Evolutionary conservation across 768 basidiomycete species (phyloP).

Genomic region (Rhodotorula toruloides): DNA sequence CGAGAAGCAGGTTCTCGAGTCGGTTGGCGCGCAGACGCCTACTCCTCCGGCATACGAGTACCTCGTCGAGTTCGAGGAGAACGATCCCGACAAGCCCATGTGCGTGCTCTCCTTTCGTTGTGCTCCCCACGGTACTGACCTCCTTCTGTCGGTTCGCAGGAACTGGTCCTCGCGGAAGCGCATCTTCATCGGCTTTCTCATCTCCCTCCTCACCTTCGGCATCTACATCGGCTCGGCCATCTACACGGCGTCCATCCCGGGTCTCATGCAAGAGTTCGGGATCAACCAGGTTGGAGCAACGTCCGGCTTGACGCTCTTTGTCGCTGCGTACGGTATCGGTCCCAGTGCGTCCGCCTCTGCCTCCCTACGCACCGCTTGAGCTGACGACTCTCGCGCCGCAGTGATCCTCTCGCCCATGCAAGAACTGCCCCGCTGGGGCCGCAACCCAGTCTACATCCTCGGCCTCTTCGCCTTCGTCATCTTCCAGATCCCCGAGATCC

Average conservation of each 20-base stretch:
- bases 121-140: neutral
- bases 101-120: neutral
- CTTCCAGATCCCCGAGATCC: constrained; percentile 45
- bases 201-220: constrained; percentile 20
- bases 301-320: constrained; percentile 47
- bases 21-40: no score
- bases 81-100: constrained; percentile 22
- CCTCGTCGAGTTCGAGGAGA: constrained; percentile 18
- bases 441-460: constrained; percentile 47
- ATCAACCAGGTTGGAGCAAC: constrained; percentile 35
- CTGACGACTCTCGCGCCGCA: neutral
- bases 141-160: neutral
- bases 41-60: constrained; percentile 5
- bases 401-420: constrained; percentile 42
- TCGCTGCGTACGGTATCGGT: constrained; percentile 47
- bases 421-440: constrained; percentile 48
- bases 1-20: no score
- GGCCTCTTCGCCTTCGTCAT: constrained; percentile 46
- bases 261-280: constrained; percentile 17
- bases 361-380: neutral
- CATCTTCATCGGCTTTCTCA: constrained; percentile 3
- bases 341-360: constrained; percentile 37
- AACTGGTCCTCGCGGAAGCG: constrained; percentile 12
- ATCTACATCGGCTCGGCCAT: constrained; percentile 33
- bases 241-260: constrained; percentile 28